Base-by-base conservation (phyloP, 1,284 basidiomycete genomes). In the Takashimella koratensis region DNA sequence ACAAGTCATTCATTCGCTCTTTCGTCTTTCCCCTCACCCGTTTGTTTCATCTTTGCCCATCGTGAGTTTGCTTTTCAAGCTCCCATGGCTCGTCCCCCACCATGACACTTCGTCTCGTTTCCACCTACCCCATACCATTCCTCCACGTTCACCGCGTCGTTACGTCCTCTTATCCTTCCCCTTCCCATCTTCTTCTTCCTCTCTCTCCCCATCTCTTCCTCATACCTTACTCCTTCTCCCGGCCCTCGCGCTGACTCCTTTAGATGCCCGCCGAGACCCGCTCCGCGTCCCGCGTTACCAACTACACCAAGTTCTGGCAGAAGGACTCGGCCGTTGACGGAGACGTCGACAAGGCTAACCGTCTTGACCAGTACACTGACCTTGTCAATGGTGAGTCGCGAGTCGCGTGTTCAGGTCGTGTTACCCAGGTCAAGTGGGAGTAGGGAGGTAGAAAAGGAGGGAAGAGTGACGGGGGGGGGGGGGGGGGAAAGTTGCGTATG, bases 261-360 rank as follows among this genome's bases (percentile, higher is more conserved):
- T 8, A 43, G 16, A 60, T 60, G 59, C 56, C 59, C 41, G 52
- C 70, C 53, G 90, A 96, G 74, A 86, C 86, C 64, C 88, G 94
- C 58, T 82, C 88, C 62, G 83, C 83, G 65, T 79, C 81, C 66
- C 90, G 93, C 58, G 90, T 98, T 51, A 85, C 86, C 72, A 87
- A 87, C 79, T 98, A 98, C 79, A 89, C 86, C 66, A 86, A 86
- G 73, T 94, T 92, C 79, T 98, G 95, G 95, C 84, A 96, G 63
- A 86, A 88, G 73, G 87, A 97, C 75, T 80, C 85, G 25, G 78
- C 79, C 43, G 82, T 87, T 67, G 92, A 98, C 77, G 79, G 74
- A 45, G 79, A 81, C 2, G 78, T 76, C 26, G 84, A 91, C 76
- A 88, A 82, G 64, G 81, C 85, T 54, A 86, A 86, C 71, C 84